These are phyloP conservation scores for Fusarium mexicanum DNA, from an alignment of 2,329 filamentous ascomycete species.

Conservation along the genomic window DNA sequence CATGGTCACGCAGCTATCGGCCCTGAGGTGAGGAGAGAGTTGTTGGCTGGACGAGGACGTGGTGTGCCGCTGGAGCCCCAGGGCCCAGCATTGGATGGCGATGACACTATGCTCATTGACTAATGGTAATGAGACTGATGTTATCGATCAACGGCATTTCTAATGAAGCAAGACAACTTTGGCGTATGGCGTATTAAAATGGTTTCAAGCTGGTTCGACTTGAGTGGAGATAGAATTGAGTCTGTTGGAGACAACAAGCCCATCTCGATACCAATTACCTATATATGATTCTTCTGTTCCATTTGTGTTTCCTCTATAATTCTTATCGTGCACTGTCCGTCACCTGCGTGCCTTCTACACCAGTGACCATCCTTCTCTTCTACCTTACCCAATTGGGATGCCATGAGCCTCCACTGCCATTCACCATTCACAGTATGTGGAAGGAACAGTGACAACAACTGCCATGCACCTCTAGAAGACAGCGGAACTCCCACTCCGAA, in stretches of 20 bases:
- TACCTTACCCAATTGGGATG: background rate
- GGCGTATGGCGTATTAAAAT: conserved; percentile 43
- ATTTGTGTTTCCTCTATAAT: background rate
- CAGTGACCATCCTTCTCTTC: background rate
- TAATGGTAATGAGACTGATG: conserved; percentile 36
- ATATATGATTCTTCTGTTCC: conserved; percentile 23
- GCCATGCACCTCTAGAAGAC: background rate
- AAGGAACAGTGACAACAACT: background rate
- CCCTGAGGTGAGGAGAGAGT: conserved; percentile 87
- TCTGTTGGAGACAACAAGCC: conserved; percentile 28
- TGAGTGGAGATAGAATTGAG: conserved; percentile 38
- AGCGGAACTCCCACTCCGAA: background rate
- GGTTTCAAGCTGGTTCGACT: conserved; percentile 36
- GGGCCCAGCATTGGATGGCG: conserved; percentile 70
- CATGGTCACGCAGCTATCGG: conserved; percentile 90
- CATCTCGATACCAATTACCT: conserved; percentile 39
- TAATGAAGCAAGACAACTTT: conserved; percentile 39
- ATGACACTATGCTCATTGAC: conserved; percentile 91
- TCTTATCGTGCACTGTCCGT: background rate
- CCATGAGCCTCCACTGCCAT: background rate
- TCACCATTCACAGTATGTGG: background rate
- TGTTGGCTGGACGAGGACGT: conserved; percentile 87
- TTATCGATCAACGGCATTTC: conserved; percentile 17
- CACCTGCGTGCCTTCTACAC: background rate
- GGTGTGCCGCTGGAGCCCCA: conserved; percentile 73